These are phyloP conservation scores for Sphagnum tenellum DNA, from an alignment of 225 moss, liverwort and hornwort genomes.

Conservation along the genomic window DNA sequence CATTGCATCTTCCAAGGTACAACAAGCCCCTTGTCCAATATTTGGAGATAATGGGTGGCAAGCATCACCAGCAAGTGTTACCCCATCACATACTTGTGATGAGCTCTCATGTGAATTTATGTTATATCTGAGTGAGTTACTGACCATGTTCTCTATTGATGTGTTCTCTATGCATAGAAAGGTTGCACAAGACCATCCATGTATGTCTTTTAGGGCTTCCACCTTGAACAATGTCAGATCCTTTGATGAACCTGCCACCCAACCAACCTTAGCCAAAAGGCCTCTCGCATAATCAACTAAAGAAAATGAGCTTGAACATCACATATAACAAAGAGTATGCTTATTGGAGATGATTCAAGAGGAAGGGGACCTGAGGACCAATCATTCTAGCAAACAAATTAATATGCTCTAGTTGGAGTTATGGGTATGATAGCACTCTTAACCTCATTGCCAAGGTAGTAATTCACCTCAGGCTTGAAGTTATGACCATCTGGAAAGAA, in stretches of 20 bases:
- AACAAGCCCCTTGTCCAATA: slow-evolving; percentile 60
- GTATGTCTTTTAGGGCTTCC: slow-evolving; percentile 16
- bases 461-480: slow-evolving; percentile 14
- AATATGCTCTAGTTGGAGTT: slow-evolving; percentile 43
- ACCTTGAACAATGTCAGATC: slow-evolving; percentile 34
- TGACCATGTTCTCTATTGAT: slow-evolving; percentile 15
- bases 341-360: no score
- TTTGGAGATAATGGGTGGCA: slow-evolving; percentile 56
- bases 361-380: slow-evolving; percentile 31
- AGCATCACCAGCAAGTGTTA: slow-evolving; percentile 58
- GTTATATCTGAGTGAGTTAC: slow-evolving; percentile 23
- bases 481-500: slow-evolving; percentile 37
- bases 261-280: no score
- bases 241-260: slow-evolving; percentile 23
- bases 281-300: neutral
- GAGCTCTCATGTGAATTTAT: slow-evolving; percentile 16
- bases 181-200: slow-evolving; percentile 20
- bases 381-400: slow-evolving; percentile 40
- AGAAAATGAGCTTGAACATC: neutral
- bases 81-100: slow-evolving; percentile 25
- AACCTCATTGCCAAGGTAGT: slow-evolving; percentile 29
- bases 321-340: no score
- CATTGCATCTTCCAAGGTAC: slow-evolving; percentile 60
- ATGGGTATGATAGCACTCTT: slow-evolving; percentile 30
- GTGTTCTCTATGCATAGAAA: slow-evolving; percentile 19